Percentiles rank a stretch among this genome's conserved stretches.
These are phyloP conservation scores for Cordyceps cicadae DNA, from an alignment of 2,329 filamentous ascomycete species.

Conservation along the genomic window DNA sequence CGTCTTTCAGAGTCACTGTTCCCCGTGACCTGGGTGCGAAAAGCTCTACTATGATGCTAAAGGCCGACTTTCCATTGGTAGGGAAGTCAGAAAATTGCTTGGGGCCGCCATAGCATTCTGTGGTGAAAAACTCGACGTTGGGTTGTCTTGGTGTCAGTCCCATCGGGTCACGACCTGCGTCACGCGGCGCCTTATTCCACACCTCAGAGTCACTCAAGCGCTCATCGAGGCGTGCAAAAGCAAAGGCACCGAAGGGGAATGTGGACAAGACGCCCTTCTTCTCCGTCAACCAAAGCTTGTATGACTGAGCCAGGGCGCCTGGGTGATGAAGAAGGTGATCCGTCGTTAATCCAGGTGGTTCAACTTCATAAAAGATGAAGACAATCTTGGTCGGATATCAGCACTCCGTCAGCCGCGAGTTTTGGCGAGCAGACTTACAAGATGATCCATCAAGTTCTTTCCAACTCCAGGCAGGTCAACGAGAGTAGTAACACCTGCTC, in stretches of 20 bases:
- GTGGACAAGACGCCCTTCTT: constrained; percentile 50
- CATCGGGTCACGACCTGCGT: constrained; percentile 53
- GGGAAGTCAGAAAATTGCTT: constrained; percentile 49
- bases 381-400: constrained; percentile 32
- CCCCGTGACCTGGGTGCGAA: constrained; percentile 51
- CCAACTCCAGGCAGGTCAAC: constrained; percentile 41
- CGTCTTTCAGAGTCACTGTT: constrained; percentile 40
- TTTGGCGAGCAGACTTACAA: constrained; percentile 18
- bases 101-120: constrained; percentile 53
- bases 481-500: constrained; percentile 32
- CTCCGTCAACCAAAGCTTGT: constrained; percentile 48
- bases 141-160: constrained; percentile 47
- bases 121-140: constrained; percentile 55
- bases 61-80: constrained; percentile 43
- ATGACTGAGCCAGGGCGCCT: constrained; percentile 40
- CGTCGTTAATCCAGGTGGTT: constrained; percentile 41
- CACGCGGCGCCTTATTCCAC: constrained; percentile 43
- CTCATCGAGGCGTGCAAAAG: constrained; percentile 53
- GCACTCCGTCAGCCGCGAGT: not conserved
- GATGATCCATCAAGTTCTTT: constrained; percentile 42
- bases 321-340: constrained; percentile 47
- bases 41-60: constrained; percentile 50
- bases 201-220: constrained; percentile 45
- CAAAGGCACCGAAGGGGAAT: constrained; percentile 56
- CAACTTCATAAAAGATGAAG: constrained; percentile 55